Evolutionary conservation across 2,329 filamentous ascomycete genomes (phyloP), one percentile per base, ranked within the genome.

Genomic region (Achaetomium macrosporum): DNA sequence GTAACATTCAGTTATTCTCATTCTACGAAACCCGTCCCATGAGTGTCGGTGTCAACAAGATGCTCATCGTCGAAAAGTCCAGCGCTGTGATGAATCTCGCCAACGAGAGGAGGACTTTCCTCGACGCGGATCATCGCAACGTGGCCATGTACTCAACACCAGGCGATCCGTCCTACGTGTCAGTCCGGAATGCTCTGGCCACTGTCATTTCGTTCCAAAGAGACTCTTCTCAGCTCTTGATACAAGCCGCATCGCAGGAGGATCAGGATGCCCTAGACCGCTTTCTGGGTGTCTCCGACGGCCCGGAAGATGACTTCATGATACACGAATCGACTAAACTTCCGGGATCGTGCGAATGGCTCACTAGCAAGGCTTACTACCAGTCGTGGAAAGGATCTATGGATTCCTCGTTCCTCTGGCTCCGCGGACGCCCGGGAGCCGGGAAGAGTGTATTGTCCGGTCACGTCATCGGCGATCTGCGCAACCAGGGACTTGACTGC

Each of bases 11-110:
- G 25, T 55, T 71, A 0, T 61, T 63, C 17, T 69, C 68, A 0
- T 70, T 69, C 44, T 70, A 59, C 42, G 68, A 70, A 48, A 65
- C 66, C 0, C 36, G 52, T 5, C 56, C 64, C 1, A 68, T 64
- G 56, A 56, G 50, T 8, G 54, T 63, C 10, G 62, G 61, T 2
- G 10, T 64, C 2, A 43, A 47, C 1, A 62, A 58, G 40, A 53
- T 50, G 11, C 50, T 67, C 3, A 63, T 70, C 15, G 68, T 71
- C 0, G 66, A 68, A 1, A 68, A 64, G 50, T 42, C 60, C 11
- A 59, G 56, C 16, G 67, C 67, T 0, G 60, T 66, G 1, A 61
- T 69, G 57, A 61, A 65, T 31, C 58, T 60, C 15, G 20, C 57
- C 6, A 66, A 66, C 25, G 67, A 70, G 56, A 36, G 58, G 16